Base-by-base conservation (phyloP, 441 rosid genomes). In the Mallotus repandus region DNA sequence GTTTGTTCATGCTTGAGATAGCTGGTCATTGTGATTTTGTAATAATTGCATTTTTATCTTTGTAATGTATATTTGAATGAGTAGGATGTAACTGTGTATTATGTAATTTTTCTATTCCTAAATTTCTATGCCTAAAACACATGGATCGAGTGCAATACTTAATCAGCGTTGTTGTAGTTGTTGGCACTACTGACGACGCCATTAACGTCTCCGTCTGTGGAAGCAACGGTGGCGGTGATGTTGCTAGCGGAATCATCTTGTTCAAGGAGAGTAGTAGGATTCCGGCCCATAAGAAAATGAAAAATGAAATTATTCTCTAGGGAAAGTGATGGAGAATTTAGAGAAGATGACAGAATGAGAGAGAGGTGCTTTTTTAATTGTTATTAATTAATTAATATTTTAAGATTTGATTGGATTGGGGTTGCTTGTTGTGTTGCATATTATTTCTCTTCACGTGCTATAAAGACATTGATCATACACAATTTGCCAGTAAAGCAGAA, bases 121-220 rank as follows among this genome's bases (percentile, higher is more conserved):
- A 25, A 25, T 25, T 25, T 25, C 29, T 25, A 25, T 25, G 1
- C 29, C 29, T 25, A 0, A 25, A 25, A 25, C 29, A 25, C 29
- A 25, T 25, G 88, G 76, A 89, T 84, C 79, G 91, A 86, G 78
- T 77, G 82, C 18, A 80, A 67, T 63, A 79, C 83, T 49, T 70
- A 68, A 63, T 85, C 90, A 41, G 61, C 76, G 62, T 49, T 75
- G 67, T 66, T 72, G 62, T 68, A 73, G 66, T 58, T 54, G 60
- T 46, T 73, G 74, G 43, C 80, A 70, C 21, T 70, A 35, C 69
- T 81, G 59, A 66, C 71, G 35, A 66, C 81, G 63, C 69, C 70
- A 69, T 81, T 48, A 48, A 62, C 32, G 9, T 45, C 45, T 60
- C 45, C 68, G 48, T 52, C 53, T 35, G 46, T 19, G 77, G 60